Conservation (phyloP, 495 filamentous ascomycete species). For the Parachaetomium inaequale region DNA sequence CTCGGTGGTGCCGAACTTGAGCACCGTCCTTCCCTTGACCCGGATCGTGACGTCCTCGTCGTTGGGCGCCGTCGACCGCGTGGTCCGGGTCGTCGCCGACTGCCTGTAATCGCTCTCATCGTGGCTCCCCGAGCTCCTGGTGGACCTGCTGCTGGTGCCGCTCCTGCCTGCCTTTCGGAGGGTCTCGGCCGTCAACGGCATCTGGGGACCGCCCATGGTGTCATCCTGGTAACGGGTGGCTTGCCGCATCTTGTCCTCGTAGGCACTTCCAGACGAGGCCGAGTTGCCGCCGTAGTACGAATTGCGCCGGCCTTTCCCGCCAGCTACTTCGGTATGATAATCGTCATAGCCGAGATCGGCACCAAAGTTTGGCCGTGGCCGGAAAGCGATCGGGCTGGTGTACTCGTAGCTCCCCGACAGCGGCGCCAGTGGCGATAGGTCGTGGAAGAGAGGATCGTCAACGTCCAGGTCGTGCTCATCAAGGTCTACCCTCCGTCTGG, state of each 20-base stretch:
- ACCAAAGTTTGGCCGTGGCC: conserved; percentile 23
- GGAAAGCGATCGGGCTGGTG: conserved; percentile 14
- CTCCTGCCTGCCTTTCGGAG: conserved; percentile 44
- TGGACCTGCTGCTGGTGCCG: conserved; percentile 49
- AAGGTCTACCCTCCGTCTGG: conserved; percentile 33
- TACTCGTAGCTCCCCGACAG: conserved; percentile 26
- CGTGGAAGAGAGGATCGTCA: conserved; percentile 31
- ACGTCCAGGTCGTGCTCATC: conserved; percentile 35
- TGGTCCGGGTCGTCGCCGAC: conserved; percentile 54
- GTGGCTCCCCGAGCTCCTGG: conserved; percentile 49
- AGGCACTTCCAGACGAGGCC: conserved; percentile 33
- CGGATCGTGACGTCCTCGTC: conserved; percentile 55
- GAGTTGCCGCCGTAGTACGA: conserved; percentile 35
- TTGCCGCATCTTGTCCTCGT: conserved; percentile 48
- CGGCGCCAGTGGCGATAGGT: conserved; percentile 28
- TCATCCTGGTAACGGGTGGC: conserved; percentile 52
- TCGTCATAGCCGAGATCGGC: conserved; percentile 29
- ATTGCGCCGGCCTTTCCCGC: conserved; percentile 26
- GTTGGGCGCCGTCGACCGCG: conserved; percentile 40
- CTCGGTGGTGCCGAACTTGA: conserved; percentile 48
- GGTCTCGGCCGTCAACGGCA: conserved; percentile 49
- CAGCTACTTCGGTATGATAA: conserved; percentile 30
- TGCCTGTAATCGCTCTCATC: conserved; percentile 56
- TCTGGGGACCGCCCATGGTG: conserved; percentile 38
- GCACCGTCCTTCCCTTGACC: conserved; percentile 44